Evolutionary conservation across 1,139 yeast genomes (phyloP), one percentile per base, ranked within the genome.

Genomic region (Saccharomyces uvarum): DNA sequence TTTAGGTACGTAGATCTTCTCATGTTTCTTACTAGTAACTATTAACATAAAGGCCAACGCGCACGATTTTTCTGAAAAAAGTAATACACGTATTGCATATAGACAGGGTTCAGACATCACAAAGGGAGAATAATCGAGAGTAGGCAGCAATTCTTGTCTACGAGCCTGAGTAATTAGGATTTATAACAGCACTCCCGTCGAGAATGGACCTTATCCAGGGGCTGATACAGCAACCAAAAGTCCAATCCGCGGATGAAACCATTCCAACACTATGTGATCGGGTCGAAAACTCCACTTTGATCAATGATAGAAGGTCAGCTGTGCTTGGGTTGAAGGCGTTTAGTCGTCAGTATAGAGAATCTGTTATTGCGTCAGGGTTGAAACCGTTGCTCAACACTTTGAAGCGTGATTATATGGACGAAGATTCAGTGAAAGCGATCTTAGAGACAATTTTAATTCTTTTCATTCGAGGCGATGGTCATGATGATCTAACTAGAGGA

Each of bases 231-330:
- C 61, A 80, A 64, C 81, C 81, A 14, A 82, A 80, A 64, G 80
- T 75, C 26, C 86, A 72, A 70, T 75, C 78, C 47, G 97, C 88
- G 8, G 90, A 86, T 61, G 96, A 88, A 64, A 88, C 97, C 14
- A 91, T 95, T 56, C 84, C 93, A 5, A 88, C 95, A 4, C 75
- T 93, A 54, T 88, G 97, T 64, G 96, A 95, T 66, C 76, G 98
- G 51, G 79, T 93, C 53, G 83, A 84, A 54, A 91, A 93, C 72
- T 84, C 98, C 4, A 86, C 87, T 1, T 72, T 88, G 61, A 77
- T 95, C 2, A 83, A 88, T 46, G 99, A 95, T 70, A 77, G 98
- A 60, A 75, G 96, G 54, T 93, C 97, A 0, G 98, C 99, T 0
- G 88, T 93, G 2, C 76, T 93, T 50, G 95, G 96, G 0, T 75